A percentile compares a stretch with the other conserved stretches of the same genome.
Evolutionary conservation across 2,329 filamentous ascomycete genomes (phyloP).

Genomic region (Diaporthe helianthi): DNA sequence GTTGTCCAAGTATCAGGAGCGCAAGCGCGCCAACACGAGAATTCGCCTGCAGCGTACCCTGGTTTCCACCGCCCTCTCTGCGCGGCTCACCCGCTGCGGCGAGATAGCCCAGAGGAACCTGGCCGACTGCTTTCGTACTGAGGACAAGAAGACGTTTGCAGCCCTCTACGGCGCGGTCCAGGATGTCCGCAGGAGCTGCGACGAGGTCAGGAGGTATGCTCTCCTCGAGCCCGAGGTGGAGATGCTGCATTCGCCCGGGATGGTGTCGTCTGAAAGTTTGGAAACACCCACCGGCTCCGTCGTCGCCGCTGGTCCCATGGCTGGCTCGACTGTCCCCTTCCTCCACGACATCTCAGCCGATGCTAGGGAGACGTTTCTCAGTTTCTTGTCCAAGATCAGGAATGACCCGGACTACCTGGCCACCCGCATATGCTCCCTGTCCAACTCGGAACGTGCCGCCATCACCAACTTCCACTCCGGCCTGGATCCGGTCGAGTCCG

Average conservation of each 20-base stretch:
- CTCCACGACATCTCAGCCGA: constrained; percentile 77
- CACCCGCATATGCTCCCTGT: constrained; percentile 78
- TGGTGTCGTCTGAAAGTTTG: constrained; percentile 59
- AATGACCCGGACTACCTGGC: constrained; percentile 90
- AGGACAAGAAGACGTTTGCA: constrained; percentile 80
- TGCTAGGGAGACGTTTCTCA: constrained; percentile 76
- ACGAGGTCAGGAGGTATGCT: constrained; percentile 74
- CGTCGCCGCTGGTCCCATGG: constrained; percentile 46
- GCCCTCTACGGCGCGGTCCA: constrained; percentile 79
- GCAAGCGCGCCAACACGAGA: constrained; percentile 76
- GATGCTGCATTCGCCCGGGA: constrained; percentile 57
- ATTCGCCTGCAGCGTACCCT: constrained; percentile 77
- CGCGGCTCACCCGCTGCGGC: constrained; percentile 76
- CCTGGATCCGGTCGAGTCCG: constrained; percentile 82
- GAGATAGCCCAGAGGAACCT: constrained; percentile 78
- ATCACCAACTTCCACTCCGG: constrained; percentile 81
- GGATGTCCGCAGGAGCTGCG: constrained; percentile 79
- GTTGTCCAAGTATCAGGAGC: constrained; percentile 81
- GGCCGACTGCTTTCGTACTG: constrained; percentile 78
- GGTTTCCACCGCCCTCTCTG: constrained; percentile 76
- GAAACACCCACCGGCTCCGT: constrained; percentile 55
- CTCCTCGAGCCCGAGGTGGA: constrained; percentile 77
- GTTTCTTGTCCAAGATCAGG: constrained; percentile 81
- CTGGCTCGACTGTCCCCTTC: constrained; percentile 60
- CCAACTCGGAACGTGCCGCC: constrained; percentile 76